These are phyloP conservation scores for Backusella macrospora DNA, from an alignment of 192 early-diverging fungal genomes.

Conservation along the genomic window DNA sequence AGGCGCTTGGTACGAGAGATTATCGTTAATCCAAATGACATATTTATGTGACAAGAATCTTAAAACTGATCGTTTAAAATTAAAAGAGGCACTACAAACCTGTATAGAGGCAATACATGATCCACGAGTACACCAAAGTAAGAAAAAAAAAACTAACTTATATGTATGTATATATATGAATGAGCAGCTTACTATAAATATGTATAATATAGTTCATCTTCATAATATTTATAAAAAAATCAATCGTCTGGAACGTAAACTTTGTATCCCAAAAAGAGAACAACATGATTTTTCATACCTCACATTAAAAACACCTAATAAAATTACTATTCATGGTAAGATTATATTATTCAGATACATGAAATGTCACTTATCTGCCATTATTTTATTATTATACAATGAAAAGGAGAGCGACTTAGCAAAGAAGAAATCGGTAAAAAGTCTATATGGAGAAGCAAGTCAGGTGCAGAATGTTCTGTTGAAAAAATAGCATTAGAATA, in stretches of 20 bases:
- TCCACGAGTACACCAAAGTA: slow-evolving; percentile 59
- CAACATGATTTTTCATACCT: slow-evolving; percentile 55
- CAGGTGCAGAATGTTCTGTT: slow-evolving; percentile 66
- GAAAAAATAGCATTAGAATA: slow-evolving; percentile 66
- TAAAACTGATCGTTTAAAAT: neutral
- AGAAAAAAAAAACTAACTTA: neutral
- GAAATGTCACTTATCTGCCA: neutral
- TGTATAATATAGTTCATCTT: slow-evolving; percentile 40
- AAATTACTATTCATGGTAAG: slow-evolving; percentile 42
- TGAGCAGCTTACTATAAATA: neutral
- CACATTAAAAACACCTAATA: slow-evolving; percentile 37
- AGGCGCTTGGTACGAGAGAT: slow-evolving; percentile 70
- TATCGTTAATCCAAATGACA: slow-evolving; percentile 61
- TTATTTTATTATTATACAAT: neutral
- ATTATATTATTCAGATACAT: neutral
- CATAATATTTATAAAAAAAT: slow-evolving; percentile 46
- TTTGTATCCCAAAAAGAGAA: slow-evolving; percentile 48
- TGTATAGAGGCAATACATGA: slow-evolving; percentile 66
- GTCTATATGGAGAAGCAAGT: slow-evolving; percentile 49
- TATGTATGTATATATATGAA: slow-evolving; percentile 5
- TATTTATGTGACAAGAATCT: slow-evolving; percentile 41
- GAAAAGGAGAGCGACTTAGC: slow-evolving; percentile 33
- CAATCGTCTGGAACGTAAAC: slow-evolving; percentile 46
- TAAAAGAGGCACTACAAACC: slow-evolving; percentile 48
- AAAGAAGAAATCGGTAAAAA: slow-evolving; percentile 46